Base-by-base conservation (phyloP, 2,329 filamentous ascomycete species). In the Fusarium scirpi region DNA sequence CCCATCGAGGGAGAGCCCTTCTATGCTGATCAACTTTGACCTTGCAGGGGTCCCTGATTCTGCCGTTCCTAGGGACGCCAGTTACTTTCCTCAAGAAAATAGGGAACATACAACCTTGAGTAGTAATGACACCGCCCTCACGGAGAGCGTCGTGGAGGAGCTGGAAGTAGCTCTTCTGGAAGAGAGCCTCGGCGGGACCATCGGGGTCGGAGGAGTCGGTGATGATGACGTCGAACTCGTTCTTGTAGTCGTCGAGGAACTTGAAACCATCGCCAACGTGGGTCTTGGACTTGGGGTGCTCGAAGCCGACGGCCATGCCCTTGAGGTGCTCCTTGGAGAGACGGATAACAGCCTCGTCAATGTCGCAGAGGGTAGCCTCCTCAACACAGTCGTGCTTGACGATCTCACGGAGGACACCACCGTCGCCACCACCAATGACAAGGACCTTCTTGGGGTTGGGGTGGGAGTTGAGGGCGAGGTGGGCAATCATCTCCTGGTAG, bases 401-500 rank as follows among this genome's bases (percentile, higher is more conserved):
- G 46, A 99, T 92, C 89, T 99, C 96, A 77, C 96, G 94, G 77
- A 99, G 91, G 70, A 99, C 96, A 84, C 96, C 96, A 66, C 96
- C 96, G 80, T 99, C 96, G 80, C 96, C 96, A 78, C 96, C 96
- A 73, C 96, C 96, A 78, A 99, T 98, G 82, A 99, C 96, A 62
- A 99, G 91, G 57, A 99, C 96, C 85, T 94, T 97, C 90, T 98
- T 96, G 80, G 96, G 96, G 87, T 97, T 91, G 76, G 96, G 96
- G 89, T 99, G 96, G 57, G 95, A 94, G 89, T 97, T 96, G 92
- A 99, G 94, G 84, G 94, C 96, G 75, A 99, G 89, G 85, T 99
- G 94, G 76, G 95, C 94, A 84, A 99, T 99, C 96, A 99, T 99
- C 89, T 99, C 96, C 88, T 99, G 96, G 90, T 97, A 97, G 77